Conservation (phyloP, 768 basidiomycete genomes). For the Leccinum longicurvipes region DNA sequence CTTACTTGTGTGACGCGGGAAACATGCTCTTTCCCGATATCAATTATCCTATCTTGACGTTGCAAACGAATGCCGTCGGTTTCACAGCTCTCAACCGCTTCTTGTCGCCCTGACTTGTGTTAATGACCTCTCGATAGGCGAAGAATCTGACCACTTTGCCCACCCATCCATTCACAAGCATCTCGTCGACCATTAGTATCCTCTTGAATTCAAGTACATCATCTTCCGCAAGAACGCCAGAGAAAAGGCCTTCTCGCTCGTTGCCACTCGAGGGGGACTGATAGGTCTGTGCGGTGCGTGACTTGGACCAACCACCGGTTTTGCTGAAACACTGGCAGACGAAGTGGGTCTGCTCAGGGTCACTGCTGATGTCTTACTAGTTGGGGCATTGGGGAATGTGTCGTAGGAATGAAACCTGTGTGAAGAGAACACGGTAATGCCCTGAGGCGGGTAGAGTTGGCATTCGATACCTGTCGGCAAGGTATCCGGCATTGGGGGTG, state of each 20-base stretch:
- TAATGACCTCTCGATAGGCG: slow-evolving; percentile 20
- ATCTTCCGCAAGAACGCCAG: slow-evolving; percentile 59
- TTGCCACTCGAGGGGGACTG: slow-evolving; percentile 17
- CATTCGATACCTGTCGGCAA: slow-evolving; percentile 58
- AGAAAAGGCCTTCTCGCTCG: slow-evolving; percentile 51
- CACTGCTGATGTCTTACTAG: background rate
- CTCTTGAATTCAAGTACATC: slow-evolving; percentile 55
- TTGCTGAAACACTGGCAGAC: background rate
- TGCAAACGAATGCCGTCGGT: slow-evolving; percentile 34
- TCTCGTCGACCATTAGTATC: slow-evolving; percentile 58
- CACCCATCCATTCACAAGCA: slow-evolving; percentile 67
- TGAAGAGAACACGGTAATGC: slow-evolving; percentile 41
- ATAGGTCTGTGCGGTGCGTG: slow-evolving; percentile 32
- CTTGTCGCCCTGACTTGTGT: slow-evolving; percentile 16
- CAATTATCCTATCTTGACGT: too few species aligned
- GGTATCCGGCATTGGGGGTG: slow-evolving; percentile 28
- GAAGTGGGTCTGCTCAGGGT: slow-evolving; percentile 4
- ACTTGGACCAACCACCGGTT: background rate
- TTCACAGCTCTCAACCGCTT: slow-evolving; percentile 23
- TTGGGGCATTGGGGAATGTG: slow-evolving; percentile 28
- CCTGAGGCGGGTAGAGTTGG: slow-evolving; percentile 55
- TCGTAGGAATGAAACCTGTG: slow-evolving; percentile 53
- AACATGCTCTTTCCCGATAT: slow-evolving; percentile 33
- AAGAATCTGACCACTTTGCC: slow-evolving; percentile 59
- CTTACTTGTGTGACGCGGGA: slow-evolving; percentile 35